Evolutionary conservation across 306 rosid species (phyloP), one percentile per base, ranked within the genome.

Genomic region (Lagenaria siceraria): DNA sequence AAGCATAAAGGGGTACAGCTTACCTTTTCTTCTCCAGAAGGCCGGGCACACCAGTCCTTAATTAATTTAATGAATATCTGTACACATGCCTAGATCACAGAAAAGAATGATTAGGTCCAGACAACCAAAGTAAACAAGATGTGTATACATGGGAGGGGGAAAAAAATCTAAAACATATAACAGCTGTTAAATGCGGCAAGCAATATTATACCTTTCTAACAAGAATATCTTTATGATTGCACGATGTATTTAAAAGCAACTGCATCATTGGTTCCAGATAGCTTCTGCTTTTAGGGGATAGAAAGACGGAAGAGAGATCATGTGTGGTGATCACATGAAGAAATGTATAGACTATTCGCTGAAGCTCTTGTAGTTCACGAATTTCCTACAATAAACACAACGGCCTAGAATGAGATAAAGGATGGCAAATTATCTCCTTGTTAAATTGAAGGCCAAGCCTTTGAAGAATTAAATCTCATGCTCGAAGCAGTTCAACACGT

Each of bases 341-440:
- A 90, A 95, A 95, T 36, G 97, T 89, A 84, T 85, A 89, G 60
- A 95, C 84, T 65, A 86, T 88, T 68, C 86, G 89, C 77, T 92
- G 98, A 84, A 95, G 97, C 84, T 95, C 98, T 86, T 90, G 97
- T 85, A 95, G 83, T 79, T 95, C 98, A 46, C 97, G 96, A 80
- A 92, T 85, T 89, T 95, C 98, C 98, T 95, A 63, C 82, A 83
- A 77, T 13, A 29, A 63, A 43, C 40, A 56, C 33, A 31, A 69
- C 54, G 24, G 42, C 24, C 18, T 11, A 1, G 21, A 7, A 72
- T 72, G 8, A 49, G 42, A 27, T 17, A 72, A 49, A 4, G 60
- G 60, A 72, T 8, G 54, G 13, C 7, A 72, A 49, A 72, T 15
- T 43, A 7, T 25, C 56, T 36, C 9, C 33, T 70, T 21, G 17